Conservation (phyloP, 495 filamentous ascomycete species). For the Neurospora sp. region DNA sequence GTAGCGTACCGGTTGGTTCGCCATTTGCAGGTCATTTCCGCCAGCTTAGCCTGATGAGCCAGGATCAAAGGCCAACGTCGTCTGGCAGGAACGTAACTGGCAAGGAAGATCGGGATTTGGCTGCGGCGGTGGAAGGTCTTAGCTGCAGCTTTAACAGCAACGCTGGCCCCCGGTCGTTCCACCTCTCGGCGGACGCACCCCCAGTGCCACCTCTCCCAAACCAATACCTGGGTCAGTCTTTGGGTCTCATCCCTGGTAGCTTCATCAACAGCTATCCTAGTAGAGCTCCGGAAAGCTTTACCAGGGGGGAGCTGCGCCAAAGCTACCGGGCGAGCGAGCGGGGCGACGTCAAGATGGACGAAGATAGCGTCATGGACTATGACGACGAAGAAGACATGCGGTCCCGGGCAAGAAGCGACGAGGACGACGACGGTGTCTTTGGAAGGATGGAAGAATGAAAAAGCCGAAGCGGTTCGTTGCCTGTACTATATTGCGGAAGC, state of each 20-base stretch:
- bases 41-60: slow-evolving; percentile 41
- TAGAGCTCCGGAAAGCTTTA: slow-evolving; percentile 40
- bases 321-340: slow-evolving; percentile 7
- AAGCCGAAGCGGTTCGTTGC: slow-evolving; percentile 1
- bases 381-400: slow-evolving; percentile 70
- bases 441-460: slow-evolving; percentile 85
- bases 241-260: slow-evolving; percentile 7
- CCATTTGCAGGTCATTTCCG: slow-evolving; percentile 44
- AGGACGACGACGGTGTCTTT: slow-evolving; percentile 92
- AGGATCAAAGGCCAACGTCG: slow-evolving; percentile 50
- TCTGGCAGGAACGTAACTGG: slow-evolving; percentile 50
- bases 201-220: slow-evolving; percentile 79
- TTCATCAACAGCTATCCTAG: slow-evolving; percentile 44
- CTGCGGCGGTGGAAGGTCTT: slow-evolving; percentile 79
- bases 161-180: slow-evolving; percentile 50
- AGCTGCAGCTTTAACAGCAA: slow-evolving; percentile 84
- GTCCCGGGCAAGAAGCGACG: slow-evolving; percentile 57
- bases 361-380: slow-evolving; percentile 51
- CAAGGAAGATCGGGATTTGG: slow-evolving; percentile 71
- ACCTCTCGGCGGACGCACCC: slow-evolving; percentile 65
- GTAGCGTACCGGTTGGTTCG: slow-evolving; percentile 35
- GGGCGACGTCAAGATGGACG: slow-evolving; percentile 58
- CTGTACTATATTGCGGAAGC: not conserved
- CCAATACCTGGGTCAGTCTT: slow-evolving; percentile 47
- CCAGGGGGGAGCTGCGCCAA: slow-evolving; percentile 31